Evolutionary conservation across 805 yeast genomes (phyloP).

Genomic region (Saitoella complicata): DNA sequence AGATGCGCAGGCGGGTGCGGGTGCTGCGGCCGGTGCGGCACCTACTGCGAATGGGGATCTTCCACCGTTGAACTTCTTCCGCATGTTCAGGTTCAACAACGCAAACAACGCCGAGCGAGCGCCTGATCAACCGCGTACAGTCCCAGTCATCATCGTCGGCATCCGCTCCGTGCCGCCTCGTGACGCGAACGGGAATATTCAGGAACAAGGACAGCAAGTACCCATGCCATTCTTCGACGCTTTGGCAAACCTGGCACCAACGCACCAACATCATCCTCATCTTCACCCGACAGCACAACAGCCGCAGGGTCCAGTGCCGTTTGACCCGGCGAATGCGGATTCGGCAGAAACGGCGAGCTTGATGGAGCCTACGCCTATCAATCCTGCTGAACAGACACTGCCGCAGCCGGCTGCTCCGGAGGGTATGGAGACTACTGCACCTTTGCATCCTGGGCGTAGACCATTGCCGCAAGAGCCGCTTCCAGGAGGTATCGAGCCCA

Average conservation of each 20-base stretch:
- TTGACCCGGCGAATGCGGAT: neutral
- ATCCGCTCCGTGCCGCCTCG: slow-evolving; percentile 25
- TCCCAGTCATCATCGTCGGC: slow-evolving; percentile 36
- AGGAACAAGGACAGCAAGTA: slow-evolving; percentile 5
- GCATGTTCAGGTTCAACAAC: slow-evolving; percentile 19
- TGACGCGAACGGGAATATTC: slow-evolving; percentile 5
- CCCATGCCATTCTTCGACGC: slow-evolving; percentile 3
- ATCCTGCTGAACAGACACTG: neutral
- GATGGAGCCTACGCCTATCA: neutral
- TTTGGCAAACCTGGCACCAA: neutral
- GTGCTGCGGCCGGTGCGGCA: neutral
- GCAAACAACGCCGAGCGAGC: slow-evolving; percentile 1
- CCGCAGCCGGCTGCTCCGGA: neutral
- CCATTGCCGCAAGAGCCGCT: neutral
- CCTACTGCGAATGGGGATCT: slow-evolving; percentile 3
- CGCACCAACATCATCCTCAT: neutral
- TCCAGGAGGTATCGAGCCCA: slow-evolving; percentile 1
- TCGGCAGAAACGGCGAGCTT: neutral
- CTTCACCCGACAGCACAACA: no score
- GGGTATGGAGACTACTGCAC: neutral
- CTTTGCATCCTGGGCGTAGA: neutral
- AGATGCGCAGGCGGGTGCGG: slow-evolving; percentile 2
- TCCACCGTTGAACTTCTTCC: slow-evolving; percentile 18
- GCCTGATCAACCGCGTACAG: slow-evolving; percentile 10
- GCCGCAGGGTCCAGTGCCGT: neutral